Evolutionary conservation across 2,329 filamentous ascomycete genomes (phyloP), one percentile per base, ranked within the genome.

Genomic region (Emydomyces testavorans): DNA sequence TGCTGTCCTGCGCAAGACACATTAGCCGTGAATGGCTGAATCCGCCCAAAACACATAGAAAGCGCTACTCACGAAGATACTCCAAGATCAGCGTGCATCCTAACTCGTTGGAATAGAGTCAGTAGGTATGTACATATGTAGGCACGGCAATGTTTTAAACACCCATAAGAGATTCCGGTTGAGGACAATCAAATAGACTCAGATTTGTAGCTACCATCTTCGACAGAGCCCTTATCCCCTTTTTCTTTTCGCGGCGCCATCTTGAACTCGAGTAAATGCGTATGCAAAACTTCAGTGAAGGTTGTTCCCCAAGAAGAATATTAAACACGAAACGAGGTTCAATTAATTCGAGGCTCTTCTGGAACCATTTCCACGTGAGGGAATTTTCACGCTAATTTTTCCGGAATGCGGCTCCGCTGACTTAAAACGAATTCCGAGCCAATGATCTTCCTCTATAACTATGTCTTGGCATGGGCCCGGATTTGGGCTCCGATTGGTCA

Each of bases 51-150:
- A 36, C 2, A 8, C 8, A 7, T 32, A 13, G 8, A 46, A 39
- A 53, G 31, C 42, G 16, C 38, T 10, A 64, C 70, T 62, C 54
- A 74, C 72, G 66, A 16, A 77, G 63, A 55, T 77, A 77, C 20
- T 68, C 63, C 28, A 75, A 62, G 18, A 77, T 68, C 58, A 72
- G 62, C 18, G 67, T 60, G 21, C 63, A 56, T 11, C 69, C 67
- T 62, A 57, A n/a, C 10, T 24, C 21, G 16, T 15, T 39, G 15
- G 4, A 38, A 11, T 32, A 23, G n/a, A 28, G 37, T 40, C 24
- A 40, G 13, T 29, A 41, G 5, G n/a, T 35, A 15, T 16, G 6
- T 7, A 35, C 15, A 13, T n/a, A n/a, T 8, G 10, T 13, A 13
- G n/a, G 4, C 6, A 6, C 26, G 11, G 26, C 11, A 11, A 28